Conservation (phyloP, 768 basidiomycete species). For the Lepiota brunneoincarnata region DNA sequence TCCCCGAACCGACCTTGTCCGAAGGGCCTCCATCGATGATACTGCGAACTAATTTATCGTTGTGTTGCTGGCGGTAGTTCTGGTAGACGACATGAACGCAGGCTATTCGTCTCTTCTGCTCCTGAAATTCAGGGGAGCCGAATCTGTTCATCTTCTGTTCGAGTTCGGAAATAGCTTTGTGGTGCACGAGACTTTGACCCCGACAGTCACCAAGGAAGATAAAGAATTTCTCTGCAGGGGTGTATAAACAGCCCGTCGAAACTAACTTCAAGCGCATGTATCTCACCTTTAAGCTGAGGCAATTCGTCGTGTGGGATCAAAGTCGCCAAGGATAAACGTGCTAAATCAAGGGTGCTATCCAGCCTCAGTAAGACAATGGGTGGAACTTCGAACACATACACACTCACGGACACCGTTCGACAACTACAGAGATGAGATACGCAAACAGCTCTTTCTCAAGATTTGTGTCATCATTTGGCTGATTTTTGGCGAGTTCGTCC, state of each 20-base stretch:
- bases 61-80: not conserved
- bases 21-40: not conserved
- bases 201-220: not conserved
- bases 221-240: not conserved
- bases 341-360: not conserved
- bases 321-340: not conserved
- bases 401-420: conserved; percentile 6
- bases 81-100: not conserved
- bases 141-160: not conserved
- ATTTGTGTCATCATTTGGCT: not conserved
- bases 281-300: not conserved
- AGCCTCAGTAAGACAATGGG: not conserved
- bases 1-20: not conserved
- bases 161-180: not conserved
- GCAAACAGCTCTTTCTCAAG: conserved; percentile 3
- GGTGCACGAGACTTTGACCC: not conserved
- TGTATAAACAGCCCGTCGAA: not conserved
- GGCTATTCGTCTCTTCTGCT: conserved; percentile 1
- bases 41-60: not conserved
- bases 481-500: not conserved
- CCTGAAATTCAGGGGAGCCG: not conserved
- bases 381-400: not conserved
- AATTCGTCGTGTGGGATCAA: not conserved
- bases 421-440: not conserved
- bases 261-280: not conserved